Evolutionary conservation across 192 early-diverging fungal genomes (phyloP).

Genomic region (Rhizoclosmatium globosum): DNA sequence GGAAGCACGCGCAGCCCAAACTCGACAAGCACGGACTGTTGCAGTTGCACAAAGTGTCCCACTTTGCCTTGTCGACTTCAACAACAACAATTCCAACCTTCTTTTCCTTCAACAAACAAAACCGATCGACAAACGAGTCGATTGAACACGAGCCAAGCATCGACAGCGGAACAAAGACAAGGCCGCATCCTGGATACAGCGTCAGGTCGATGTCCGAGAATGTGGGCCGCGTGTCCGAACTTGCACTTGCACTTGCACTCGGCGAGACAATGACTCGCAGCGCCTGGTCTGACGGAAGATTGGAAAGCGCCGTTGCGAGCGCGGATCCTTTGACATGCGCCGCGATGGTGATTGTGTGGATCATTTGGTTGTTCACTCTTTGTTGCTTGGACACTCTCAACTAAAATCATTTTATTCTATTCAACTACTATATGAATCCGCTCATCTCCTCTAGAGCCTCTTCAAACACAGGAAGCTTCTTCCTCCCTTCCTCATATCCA

Average conservation of each 20-base stretch:
- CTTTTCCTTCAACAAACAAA: neutral
- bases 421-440: too few species aligned
- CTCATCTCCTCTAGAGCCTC: too few species aligned
- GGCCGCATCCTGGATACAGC: constrained; percentile 13
- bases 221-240: neutral
- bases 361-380: neutral
- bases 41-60: constrained; percentile 4
- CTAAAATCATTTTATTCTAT: too few species aligned
- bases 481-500: too few species aligned
- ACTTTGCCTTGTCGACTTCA: neutral
- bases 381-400: neutral
- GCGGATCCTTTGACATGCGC: neutral
- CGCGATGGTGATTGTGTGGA: constrained; percentile 1
- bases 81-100: neutral
- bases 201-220: neutral
- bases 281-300: neutral
- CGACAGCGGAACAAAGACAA: neutral
- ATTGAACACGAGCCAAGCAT: neutral
- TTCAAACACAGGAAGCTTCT: too few species aligned
- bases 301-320: neutral
- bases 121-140: neutral
- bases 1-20: constrained; percentile 10
- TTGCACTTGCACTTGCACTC: neutral
- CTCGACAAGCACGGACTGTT: neutral
- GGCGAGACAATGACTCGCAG: constrained; percentile 3